Percentiles rank a stretch among this genome's conserved stretches.
Conservation (phyloP, 2,329 filamentous ascomycete species). For the Xylariaceae sp. region DNA sequence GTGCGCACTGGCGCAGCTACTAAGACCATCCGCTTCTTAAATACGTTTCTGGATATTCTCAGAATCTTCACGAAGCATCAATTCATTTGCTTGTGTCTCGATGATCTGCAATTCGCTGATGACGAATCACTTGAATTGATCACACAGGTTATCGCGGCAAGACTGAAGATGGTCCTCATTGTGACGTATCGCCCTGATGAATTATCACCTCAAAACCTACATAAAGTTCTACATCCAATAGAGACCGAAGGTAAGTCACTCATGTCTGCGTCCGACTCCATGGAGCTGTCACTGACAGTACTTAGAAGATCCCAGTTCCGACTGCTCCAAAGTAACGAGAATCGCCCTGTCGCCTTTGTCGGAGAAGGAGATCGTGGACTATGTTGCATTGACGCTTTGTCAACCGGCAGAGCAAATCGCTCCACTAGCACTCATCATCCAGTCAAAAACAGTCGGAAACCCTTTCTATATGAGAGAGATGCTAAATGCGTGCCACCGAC, state of each 20-base stretch:
- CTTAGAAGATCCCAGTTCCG: conserved; percentile 41
- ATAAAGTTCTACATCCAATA: conserved; percentile 50
- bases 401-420: conserved; percentile 67
- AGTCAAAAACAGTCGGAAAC: conserved; percentile 84
- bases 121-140: conserved; percentile 82
- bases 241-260: conserved; percentile 47
- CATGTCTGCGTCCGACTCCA: neutral
- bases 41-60: conserved; percentile 82
- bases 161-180: conserved; percentile 77
- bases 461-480: conserved; percentile 91
- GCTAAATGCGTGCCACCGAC: conserved; percentile 80
- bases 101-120: conserved; percentile 89
- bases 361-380: conserved; percentile 77
- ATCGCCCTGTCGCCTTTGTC: conserved; percentile 69
- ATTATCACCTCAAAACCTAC: conserved; percentile 51
- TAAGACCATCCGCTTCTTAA: conserved; percentile 72
- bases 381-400: conserved; percentile 78
- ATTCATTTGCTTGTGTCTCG: conserved; percentile 82
- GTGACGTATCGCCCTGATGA: conserved; percentile 71
- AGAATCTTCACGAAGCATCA: conserved; percentile 78
- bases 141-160: conserved; percentile 70
- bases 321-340: conserved; percentile 59
- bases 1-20: conserved; percentile 55
- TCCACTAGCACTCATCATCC: conserved; percentile 76
- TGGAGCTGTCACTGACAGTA: conserved; percentile 6